phyloP scores from a whole-genome alignment of 129 eudicot genomes.

The Smallanthus sonchifolius region DNA sequence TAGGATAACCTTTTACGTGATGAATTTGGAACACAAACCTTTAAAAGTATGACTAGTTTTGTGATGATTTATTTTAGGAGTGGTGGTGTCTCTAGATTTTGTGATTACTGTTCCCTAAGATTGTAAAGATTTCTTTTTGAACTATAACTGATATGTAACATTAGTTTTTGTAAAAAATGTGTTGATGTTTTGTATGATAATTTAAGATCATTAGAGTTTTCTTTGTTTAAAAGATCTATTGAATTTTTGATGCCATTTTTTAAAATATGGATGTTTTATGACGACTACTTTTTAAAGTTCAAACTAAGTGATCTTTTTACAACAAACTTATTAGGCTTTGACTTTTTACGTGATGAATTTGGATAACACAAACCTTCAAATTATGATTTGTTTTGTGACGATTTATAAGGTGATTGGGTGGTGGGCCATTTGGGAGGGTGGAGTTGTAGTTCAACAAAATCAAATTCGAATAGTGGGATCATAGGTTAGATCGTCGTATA shows the following conservation, averaged over 20 bases:
- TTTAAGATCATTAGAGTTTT: neutral
- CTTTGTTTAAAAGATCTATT: neutral
- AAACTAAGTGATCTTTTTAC: neutral
- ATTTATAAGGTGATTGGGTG: too few relatives aligned
- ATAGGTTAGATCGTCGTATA: too few relatives aligned
- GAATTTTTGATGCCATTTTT: neutral
- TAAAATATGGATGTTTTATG: neutral
- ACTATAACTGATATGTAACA: neutral
- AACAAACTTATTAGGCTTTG: neutral
- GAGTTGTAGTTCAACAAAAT: neutral
- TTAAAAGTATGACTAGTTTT: neutral
- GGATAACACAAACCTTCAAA: neutral
- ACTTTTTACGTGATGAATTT: neutral
- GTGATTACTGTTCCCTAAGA: too few relatives aligned
- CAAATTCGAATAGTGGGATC: too few relatives aligned
- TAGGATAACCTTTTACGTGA: neutral
- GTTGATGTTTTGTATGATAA: neutral
- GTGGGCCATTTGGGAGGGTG: too few relatives aligned
- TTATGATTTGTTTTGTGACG: neutral
- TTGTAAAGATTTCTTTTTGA: neutral
- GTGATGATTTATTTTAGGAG: neutral
- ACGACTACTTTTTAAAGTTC: neutral
- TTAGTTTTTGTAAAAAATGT: neutral
- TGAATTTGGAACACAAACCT: neutral
- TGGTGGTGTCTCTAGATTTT: neutral